Base-by-base conservation (phyloP, 2,329 filamentous ascomycete species). In the Westerdykella ornata region DNA sequence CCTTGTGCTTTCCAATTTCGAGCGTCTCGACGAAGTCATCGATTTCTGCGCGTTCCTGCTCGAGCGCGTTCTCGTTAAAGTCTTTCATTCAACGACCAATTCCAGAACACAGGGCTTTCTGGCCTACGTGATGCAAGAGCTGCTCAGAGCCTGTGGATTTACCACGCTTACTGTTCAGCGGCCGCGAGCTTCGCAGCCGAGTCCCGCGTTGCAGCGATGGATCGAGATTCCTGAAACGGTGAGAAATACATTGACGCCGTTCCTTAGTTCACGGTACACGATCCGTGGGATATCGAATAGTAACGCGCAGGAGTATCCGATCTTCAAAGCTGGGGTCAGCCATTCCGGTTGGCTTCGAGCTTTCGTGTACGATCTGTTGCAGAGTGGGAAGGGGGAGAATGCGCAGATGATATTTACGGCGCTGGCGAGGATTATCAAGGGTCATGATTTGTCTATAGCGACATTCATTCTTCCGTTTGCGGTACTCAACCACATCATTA, bases 81-180 rank as follows among this genome's bases (percentile, higher is more conserved):
- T 89, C 1, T 99, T 98, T 59, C 72, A 94, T 33, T 94, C 90
- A 1, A 85, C 87, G 1, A 92, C 85, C 0, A 94, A 96, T 60
- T 85, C 88, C 2, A 82, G 81, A 49, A 76, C 88, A 5, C 92
- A 97, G 63, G 89, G 88, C 0, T 95, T 94, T 59, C 74, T 99
- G 14, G 90, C 90, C 1, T 98, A 85, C 65, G 86, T 84, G 2
- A 96, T 98, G 81, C 92, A 99, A 65, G 84, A 94, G 55, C 75
- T 97, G 31, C 75, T 97, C 3, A 81, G 82, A 34, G 80, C 83
- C 51, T 87, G 85, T 56, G 82, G 84, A 19, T 82, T 96, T 56
- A 81, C 74, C 44, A 71, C 76, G 9, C 78, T 72, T 15, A 68
- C 74, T 30, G 68, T 69, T 20, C 63, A 74, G 14, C 70, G 74